phyloP scores from a whole-genome alignment of 768 basidiomycete species.

The Hydnomerulius pinastri region DNA sequence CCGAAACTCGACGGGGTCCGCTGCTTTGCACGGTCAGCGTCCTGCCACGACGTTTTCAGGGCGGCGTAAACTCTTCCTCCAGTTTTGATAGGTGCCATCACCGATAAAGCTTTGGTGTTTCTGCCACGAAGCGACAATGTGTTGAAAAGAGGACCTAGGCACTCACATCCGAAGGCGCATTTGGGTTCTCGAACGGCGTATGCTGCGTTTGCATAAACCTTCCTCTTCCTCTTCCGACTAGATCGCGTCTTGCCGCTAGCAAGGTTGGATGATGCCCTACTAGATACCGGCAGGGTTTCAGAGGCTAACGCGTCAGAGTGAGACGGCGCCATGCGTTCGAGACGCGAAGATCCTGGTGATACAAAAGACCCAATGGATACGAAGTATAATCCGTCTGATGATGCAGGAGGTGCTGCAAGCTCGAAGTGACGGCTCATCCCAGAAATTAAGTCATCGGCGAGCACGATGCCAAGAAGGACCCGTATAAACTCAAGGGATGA shows the following conservation, averaged over 20 bases:
- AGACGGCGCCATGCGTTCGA: no score
- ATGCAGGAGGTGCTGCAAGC: background rate
- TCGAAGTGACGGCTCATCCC: background rate
- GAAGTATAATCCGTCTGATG: background rate
- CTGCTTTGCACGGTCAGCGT: background rate
- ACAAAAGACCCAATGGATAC: no score
- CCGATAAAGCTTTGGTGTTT: background rate
- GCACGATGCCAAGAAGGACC: background rate
- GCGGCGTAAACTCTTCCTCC: background rate
- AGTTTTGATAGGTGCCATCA: background rate
- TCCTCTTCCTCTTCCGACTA: background rate
- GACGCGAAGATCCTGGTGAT: no score
- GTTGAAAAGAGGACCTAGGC: background rate
- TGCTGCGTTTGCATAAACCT: background rate
- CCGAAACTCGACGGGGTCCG: background rate
- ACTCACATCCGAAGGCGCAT: background rate
- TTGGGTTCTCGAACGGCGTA: background rate
- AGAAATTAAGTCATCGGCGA: background rate
- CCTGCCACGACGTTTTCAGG: background rate
- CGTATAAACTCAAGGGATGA: constrained; percentile 1
- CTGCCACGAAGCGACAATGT: background rate
- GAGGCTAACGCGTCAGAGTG: no score
- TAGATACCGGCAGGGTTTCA: no score
- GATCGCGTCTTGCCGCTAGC: background rate
- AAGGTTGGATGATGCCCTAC: no score